A percentile compares a stretch with the other conserved stretches of the same genome.
phyloP scores from a whole-genome alignment of 768 basidiomycete species.

The Pisolithus orientalis region DNA sequence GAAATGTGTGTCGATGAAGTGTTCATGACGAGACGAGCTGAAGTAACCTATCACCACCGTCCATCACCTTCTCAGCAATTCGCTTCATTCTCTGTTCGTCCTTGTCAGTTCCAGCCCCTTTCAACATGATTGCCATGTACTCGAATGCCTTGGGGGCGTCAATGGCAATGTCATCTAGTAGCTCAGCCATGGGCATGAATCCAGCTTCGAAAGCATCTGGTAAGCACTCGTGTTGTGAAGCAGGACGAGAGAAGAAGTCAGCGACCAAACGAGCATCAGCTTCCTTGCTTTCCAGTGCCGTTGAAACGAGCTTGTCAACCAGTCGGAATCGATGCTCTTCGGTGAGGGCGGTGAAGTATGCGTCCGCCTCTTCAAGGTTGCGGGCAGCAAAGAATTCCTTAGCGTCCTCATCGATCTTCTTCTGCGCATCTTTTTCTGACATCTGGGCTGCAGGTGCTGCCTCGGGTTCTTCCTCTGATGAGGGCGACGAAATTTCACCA shows the following conservation, averaged over 20 bases:
- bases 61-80: constrained; percentile 57
- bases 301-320: constrained; percentile 67
- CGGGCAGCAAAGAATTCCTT: no score
- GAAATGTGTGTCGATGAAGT: constrained; percentile 14
- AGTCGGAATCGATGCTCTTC: constrained; percentile 55
- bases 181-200: constrained; percentile 60
- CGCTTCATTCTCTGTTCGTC: constrained; percentile 52
- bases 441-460: constrained; percentile 39
- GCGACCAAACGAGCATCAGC: constrained; percentile 73
- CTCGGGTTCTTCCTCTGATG: background rate
- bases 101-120: constrained; percentile 57
- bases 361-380: no score
- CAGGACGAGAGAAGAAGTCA: constrained; percentile 61
- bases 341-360: no score
- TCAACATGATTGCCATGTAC: constrained; percentile 70
- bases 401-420: no score
- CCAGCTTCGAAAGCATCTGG: constrained; percentile 67
- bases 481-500: no score
- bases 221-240: constrained; percentile 51
- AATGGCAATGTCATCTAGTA: constrained; percentile 83
- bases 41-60: constrained; percentile 50
- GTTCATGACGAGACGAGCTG: constrained; percentile 43
- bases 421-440: constrained; percentile 57
- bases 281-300: constrained; percentile 77
- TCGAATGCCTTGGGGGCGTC: constrained; percentile 85